Conservation (phyloP, 2,329 filamentous ascomycete genomes). For the Colletotrichum neosansevieriae region DNA sequence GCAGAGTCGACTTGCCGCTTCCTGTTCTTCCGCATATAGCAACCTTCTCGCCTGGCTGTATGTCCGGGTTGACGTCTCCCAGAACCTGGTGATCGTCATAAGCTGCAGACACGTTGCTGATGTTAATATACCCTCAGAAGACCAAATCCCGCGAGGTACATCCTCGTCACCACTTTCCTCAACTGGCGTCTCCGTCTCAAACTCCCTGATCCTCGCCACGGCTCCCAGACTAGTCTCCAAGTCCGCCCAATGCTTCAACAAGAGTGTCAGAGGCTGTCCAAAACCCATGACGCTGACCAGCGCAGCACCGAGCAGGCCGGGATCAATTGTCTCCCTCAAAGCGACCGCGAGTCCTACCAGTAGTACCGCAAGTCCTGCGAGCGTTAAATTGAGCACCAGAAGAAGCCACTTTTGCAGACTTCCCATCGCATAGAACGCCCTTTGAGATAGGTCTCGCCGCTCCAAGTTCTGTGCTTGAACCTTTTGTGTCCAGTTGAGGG, state of each 20-base stretch:
- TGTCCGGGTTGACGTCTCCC: constrained; percentile 45
- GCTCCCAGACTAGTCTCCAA: constrained; percentile 48
- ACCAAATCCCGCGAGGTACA: background rate
- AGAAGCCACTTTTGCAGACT: constrained; percentile 69
- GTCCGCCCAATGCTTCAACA: constrained; percentile 51
- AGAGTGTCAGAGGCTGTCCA: constrained; percentile 45
- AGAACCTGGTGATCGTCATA: constrained; percentile 43
- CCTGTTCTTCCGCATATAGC: constrained; percentile 60
- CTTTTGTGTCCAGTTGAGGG: constrained; percentile 63
- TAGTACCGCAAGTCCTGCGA: constrained; percentile 59
- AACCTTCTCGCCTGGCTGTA: constrained; percentile 51
- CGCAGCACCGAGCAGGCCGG: constrained; percentile 44
- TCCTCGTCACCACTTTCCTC: constrained; percentile 35
- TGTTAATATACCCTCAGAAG: background rate
- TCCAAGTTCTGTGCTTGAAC: constrained; percentile 58
- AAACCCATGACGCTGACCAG: constrained; percentile 50
- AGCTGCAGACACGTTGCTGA: constrained; percentile 6
- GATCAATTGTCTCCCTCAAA: constrained; percentile 15
- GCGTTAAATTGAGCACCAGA: constrained; percentile 62
- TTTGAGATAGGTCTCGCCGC: constrained; percentile 66
- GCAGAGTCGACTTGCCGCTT: constrained; percentile 51
- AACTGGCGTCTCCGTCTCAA: constrained; percentile 43
- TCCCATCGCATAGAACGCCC: constrained; percentile 68
- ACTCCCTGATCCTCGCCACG: constrained; percentile 45
- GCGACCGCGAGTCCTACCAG: constrained; percentile 58